These are phyloP conservation scores for Cairneyella variabilis DNA, from an alignment of 495 filamentous ascomycete genomes.

Conservation along the genomic window DNA sequence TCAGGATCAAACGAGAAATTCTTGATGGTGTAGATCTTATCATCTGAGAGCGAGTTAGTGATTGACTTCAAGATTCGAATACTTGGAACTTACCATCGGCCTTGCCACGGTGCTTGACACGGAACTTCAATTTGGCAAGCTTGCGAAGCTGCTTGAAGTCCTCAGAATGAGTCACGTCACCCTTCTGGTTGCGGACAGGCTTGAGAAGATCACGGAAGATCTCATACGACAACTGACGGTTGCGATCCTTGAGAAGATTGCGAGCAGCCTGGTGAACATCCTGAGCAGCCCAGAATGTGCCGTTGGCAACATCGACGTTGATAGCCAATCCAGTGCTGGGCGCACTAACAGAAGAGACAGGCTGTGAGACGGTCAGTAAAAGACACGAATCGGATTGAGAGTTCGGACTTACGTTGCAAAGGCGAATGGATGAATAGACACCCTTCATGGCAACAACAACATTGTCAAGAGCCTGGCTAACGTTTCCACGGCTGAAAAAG, in stretches of 20 bases:
- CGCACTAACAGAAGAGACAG: conserved; percentile 29
- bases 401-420: conserved; percentile 48
- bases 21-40: conserved; percentile 60
- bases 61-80: neutral
- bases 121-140: conserved; percentile 63
- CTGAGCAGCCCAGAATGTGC: conserved; percentile 62
- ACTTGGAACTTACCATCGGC: conserved; percentile 23
- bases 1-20: conserved; percentile 41
- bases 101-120: conserved; percentile 54
- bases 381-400: neutral
- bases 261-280: conserved; percentile 27
- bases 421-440: conserved; percentile 74
- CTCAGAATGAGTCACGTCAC: conserved; percentile 27
- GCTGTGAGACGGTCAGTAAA: conserved; percentile 4
- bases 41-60: conserved; percentile 19
- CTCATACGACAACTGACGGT: conserved; percentile 10
- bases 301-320: conserved; percentile 80
- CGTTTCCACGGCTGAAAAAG: conserved; percentile 57
- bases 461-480: conserved; percentile 17
- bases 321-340: conserved; percentile 56
- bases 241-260: conserved; percentile 17
- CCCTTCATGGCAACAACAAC: conserved; percentile 74
- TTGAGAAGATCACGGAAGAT: conserved; percentile 19
- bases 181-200: conserved; percentile 14
- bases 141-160: conserved; percentile 49